Base-by-base conservation (phyloP, 1,284 basidiomycete genomes). In the Mycena citricolor region DNA sequence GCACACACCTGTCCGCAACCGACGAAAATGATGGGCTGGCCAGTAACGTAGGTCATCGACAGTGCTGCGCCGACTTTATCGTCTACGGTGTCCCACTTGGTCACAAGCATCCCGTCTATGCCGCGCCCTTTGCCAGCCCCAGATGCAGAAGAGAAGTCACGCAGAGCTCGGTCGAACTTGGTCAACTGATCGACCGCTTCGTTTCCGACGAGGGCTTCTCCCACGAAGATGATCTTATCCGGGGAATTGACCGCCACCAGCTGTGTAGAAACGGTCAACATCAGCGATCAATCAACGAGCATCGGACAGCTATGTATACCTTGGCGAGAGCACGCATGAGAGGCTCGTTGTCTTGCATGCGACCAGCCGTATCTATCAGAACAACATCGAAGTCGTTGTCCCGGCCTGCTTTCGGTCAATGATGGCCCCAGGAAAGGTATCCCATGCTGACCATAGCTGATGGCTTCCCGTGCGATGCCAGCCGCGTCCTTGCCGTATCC, bases 401-500 rank as follows among this genome's bases (percentile, higher is more conserved):
- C 54, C 83, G 85, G 25, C 81, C 92, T 94, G 59, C 26, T 29
- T n/a, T 34, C 16, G 39, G 13, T 4, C 2, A 34, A 22, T 39
- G 22, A 60, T 30, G 19, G 12, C 2, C 24, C 8, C 8, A 28
- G n/a, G 12, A 14, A 22, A 51, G 33, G 21, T 53, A 49, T n/a
- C 16, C 21, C 14, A 24, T 13, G 52, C 78, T 51, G 58, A 90
- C 92, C 94, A 66, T 91, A 89, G 11, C 79, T 67, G 43, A 99
- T 90, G 10, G 97, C 97, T 60, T 98, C 94, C 64, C 86, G 93
- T 5, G 94, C 95, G 47, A 99, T 99, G 4, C 90, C 93, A 17
- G 95, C 94, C 3, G 97, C 94, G 60, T 99, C 97, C 66, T 97
- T 98, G 8, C 97, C 97, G 64, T 99, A 99, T 0, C 97, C 97